phyloP scores from a whole-genome alignment of 2,329 filamentous ascomycete genomes.

The Alternaria triticina region DNA sequence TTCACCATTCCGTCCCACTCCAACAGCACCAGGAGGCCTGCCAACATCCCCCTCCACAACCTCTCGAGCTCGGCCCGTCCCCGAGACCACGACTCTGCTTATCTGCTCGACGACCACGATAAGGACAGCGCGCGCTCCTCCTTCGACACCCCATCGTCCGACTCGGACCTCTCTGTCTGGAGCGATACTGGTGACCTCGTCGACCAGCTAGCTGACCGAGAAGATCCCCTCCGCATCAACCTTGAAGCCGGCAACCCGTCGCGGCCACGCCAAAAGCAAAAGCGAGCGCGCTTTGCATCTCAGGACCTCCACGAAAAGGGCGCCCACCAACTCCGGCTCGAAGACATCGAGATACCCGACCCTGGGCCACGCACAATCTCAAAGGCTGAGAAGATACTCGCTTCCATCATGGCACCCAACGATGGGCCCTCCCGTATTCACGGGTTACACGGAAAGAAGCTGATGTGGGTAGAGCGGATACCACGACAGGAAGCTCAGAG shows the following conservation, averaged over 20 bases:
- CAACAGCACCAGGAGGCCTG: conserved; percentile 70
- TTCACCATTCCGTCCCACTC: conserved; percentile 84
- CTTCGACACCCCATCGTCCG: conserved; percentile 60
- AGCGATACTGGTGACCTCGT: conserved; percentile 94
- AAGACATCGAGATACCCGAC: conserved; percentile 82
- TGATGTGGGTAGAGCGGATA: conserved; percentile 69
- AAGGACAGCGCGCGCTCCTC: conserved; percentile 61
- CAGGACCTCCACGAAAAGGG: conserved; percentile 53
- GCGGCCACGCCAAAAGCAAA: conserved; percentile 56
- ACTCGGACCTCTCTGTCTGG: conserved; percentile 81
- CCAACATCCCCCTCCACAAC: conserved; percentile 87
- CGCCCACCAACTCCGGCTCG: conserved; percentile 59
- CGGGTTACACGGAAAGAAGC: conserved; percentile 92
- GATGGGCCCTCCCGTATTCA: conserved; percentile 75
- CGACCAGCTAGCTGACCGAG: conserved; percentile 83
- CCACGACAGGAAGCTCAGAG: not conserved
- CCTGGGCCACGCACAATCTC: conserved; percentile 68
- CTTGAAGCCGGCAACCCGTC: conserved; percentile 67
- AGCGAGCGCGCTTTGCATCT: conserved; percentile 73
- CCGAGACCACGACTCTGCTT: conserved; percentile 48
- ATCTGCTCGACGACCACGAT: conserved; percentile 55
- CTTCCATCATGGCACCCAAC: conserved; percentile 82
- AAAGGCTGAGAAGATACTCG: conserved; percentile 73
- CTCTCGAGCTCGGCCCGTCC: conserved; percentile 59
- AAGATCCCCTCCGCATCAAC: conserved; percentile 79